Conservation (phyloP, 352 stramenopile genomes). For the Pythium periplocum region DNA sequence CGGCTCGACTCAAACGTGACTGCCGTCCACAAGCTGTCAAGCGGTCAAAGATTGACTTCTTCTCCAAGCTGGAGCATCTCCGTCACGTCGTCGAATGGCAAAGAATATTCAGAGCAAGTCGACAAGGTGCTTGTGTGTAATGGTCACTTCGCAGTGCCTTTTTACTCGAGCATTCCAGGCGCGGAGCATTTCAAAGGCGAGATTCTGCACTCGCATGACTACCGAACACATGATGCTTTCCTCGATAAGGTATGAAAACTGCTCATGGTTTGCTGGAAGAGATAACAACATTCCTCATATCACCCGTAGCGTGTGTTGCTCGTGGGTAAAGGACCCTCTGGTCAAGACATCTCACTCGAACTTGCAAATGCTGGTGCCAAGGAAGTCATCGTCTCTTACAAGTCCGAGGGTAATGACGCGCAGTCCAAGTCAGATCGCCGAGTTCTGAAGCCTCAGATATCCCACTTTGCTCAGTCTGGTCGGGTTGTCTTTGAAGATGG, state of each 20-base stretch:
- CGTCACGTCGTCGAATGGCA: constrained; percentile 28
- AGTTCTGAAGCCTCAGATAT: constrained; percentile 51
- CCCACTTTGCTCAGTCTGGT: constrained; percentile 40
- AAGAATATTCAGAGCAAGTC: constrained; percentile 52
- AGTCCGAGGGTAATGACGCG: constrained; percentile 4
- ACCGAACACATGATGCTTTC: constrained; percentile 17
- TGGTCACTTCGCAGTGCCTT: constrained; percentile 66
- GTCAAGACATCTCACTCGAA: constrained; percentile 77
- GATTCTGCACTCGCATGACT: constrained; percentile 27
- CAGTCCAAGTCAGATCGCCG: constrained; percentile 8
- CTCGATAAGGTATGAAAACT: constrained; percentile 17
- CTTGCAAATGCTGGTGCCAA: constrained; percentile 31
- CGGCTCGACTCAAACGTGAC: constrained; percentile 50
- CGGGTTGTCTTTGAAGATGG: constrained; percentile 53
- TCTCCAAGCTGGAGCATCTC: constrained; percentile 28
- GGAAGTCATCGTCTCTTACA: constrained; percentile 55
- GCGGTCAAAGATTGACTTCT: neutral
- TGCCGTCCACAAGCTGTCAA: constrained; percentile 31
- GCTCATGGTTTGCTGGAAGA: neutral
- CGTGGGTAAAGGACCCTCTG: constrained; percentile 61
- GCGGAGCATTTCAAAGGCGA: constrained; percentile 38
- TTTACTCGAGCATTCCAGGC: constrained; percentile 37
- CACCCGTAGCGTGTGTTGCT: constrained; percentile 44
- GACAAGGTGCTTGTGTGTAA: constrained; percentile 80
- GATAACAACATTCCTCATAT: neutral